Evolutionary conservation across 805 yeast genomes (phyloP), one percentile per base, ranked within the genome.

Genomic region (Clavispora fructus): DNA sequence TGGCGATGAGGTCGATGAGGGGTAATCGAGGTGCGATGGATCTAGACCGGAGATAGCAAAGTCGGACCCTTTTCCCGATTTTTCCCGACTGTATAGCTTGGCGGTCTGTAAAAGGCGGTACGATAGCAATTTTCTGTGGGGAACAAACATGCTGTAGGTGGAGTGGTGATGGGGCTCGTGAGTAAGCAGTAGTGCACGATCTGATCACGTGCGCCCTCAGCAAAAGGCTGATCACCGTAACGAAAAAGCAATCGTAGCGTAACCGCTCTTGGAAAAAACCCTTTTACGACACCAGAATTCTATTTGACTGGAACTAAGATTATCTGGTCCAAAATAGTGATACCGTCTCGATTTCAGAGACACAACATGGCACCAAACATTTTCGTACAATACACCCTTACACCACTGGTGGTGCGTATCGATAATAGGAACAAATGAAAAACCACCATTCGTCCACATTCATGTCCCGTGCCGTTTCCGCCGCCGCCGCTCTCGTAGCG

Each of bases 381-480:
- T 12, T 9, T 30, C 32, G 7, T 6, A 3, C 7, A n/a, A 13
- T 31, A 41, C 37, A 41, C 31, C 43, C 43, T 26, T 41, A 29
- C 43, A 41, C 43, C 43, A 40, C 19, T 6, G 19, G 2, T 33
- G 13, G 37, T 33, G 37, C 37, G 37, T 33, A 33, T 33, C 37
- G n/a, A 33, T 17, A 33, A 25, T 33, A 17, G 37, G 6, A 33
- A 33, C 37, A 30, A 41, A 40, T 30, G 19, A 35, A 27, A 19
- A 13, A 35, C 35, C 35, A 25, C 31, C 33, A 19, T 16, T 16
- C 26, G 35, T 28, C 45, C 29, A 35, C 33, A 42, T 27, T 40
- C 45, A 50, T 47, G 52, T 47, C 46, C 16, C 45, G 49, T 37
- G 44, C 47, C 13, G 11, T 42, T 29, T 38, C 42, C 12, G 33